A percentile compares a stretch with the other conserved stretches of the same genome.
Evolutionary conservation across 2,329 filamentous ascomycete genomes (phyloP).

Genomic region (Aspergillus ibericus): DNA sequence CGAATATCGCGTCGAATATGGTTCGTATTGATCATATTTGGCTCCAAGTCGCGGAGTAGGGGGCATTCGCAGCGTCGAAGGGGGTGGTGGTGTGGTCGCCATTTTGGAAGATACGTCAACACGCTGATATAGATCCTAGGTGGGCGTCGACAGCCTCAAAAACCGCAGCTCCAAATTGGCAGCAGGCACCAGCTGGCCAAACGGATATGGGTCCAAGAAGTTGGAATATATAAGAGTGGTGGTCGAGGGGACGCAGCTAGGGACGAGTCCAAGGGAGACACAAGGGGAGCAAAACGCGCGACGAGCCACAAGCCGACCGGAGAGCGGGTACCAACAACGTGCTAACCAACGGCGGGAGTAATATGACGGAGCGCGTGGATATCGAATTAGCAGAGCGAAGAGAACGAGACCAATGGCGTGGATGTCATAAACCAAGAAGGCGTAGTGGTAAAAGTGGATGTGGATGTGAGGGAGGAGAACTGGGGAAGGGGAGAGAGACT

Average conservation of each 20-base stretch:
- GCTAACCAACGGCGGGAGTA: conserved; percentile 1
- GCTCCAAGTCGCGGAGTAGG: conserved; percentile 48
- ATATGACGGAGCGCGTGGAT: background rate
- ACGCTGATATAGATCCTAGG: background rate
- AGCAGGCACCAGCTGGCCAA: background rate
- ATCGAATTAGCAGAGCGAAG: conserved; percentile 7
- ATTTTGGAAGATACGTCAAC: conserved; percentile 28
- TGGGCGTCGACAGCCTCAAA: background rate
- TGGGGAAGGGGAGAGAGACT: conserved; percentile 2
- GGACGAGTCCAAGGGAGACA: conserved; percentile 10
- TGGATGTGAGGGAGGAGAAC: background rate
- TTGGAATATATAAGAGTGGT: background rate
- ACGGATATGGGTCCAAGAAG: conserved; percentile 5
- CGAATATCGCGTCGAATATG: conserved; percentile 43
- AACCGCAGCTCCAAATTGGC: background rate
- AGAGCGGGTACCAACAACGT: conserved; percentile 5
- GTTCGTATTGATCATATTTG: conserved; percentile 44
- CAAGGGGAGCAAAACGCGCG: conserved; percentile 22
- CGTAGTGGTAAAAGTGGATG: background rate
- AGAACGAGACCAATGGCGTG: conserved; percentile 6
- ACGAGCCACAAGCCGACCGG: conserved; percentile 16
- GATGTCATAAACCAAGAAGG: background rate
- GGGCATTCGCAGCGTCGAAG: conserved; percentile 41
- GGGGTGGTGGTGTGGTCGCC: conserved; percentile 48
- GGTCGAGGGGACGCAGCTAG: background rate